Base-by-base conservation (phyloP, 148 eudicot genomes). In the Nepenthes mirabilis region DNA sequence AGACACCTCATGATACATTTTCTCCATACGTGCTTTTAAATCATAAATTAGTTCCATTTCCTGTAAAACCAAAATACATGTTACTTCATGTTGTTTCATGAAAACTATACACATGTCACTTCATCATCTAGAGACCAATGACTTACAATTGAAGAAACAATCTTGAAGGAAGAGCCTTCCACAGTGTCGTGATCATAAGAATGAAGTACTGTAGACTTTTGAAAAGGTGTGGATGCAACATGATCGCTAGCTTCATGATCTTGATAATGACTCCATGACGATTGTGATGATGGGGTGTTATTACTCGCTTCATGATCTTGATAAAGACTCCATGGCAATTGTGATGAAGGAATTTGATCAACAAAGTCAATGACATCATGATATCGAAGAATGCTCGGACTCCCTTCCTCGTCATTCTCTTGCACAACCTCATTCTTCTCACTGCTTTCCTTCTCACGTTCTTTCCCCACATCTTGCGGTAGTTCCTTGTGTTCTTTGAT, bases 41-140 rank as follows among this genome's bases (percentile, higher is more conserved):
- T 87, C 82, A 73, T 76, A 85, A 51, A 83, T 74, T 33, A 83
- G 69, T 48, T 84, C 87, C 85, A 78, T 81, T 68, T 87, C 97
- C 97, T 91, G 71, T 49, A 11, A 49, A 58, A 47, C 12, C 60
- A 40, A 13, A 9, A 9, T 2, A 34, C 37, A 2, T 33, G 36
- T 55, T 9, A 33, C 9, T 55, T 2, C 4, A 23, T 62, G 62
- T 6, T 2, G 37, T 23, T 40, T 35, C 1, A 14, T 62, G 34
- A 2, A 40, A 14, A 10, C 14, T 10, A 37, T 33, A 7, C 6
- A 23, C 23, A n/a, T 55, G 11, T 1, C 32, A 14, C 6, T 5
- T n/a, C 36, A 55, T 2, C 32, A 55, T 1, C 36, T 12, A n/a
- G 32, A 9, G 9, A 13, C 4, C 7, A 36, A 5, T 3, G 34